Base-by-base conservation (phyloP, 495 filamentous ascomycete genomes). In the Haplographium delicatum region DNA sequence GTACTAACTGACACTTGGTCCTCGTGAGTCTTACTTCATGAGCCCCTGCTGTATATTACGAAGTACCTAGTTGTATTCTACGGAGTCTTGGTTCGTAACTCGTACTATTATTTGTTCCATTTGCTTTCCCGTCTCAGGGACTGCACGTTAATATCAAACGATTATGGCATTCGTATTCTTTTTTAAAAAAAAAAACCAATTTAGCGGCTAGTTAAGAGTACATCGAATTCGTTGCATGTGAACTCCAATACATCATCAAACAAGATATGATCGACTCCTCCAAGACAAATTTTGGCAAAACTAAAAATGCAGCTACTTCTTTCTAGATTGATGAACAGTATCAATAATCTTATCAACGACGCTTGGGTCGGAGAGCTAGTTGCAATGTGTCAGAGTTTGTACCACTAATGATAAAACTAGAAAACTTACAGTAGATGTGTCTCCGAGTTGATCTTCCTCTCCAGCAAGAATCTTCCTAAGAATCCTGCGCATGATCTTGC, bases 401-500 rank as follows among this genome's bases (percentile, higher is more conserved):
- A 25, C 20, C 26, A 28, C 19, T 55, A 22, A 13, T 4, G 33
- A 51, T 1, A 24, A 15, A 10, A 6, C 16, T 28, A 42, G 35
- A 16, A n/a, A 58, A 72, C 86, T 75, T 78, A 95, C 88, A 47
- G 93, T 97, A 1, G 88, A 87, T 24, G 72, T 91, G 60, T 99
- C 94, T 59, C 93, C 93, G 47, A 99, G 73, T 65, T 91, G 89
- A 61, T 97, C 93, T 69, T 97, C 94, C 75, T 99, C 93, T 9
- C 90, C 90, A 37, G 88, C 88, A 53, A 99, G 70, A 57, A 97
- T 90, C 85, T 99, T 97, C 50, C 93, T 83, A 70, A 99, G 66
- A 68, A 99, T 96, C 47, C 93, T 82, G 47, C 93, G 79, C 93
- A 99, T 97, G 61, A 97, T 99, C 84, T 99, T 99, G 48, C 93